A percentile compares a stretch with the other conserved stretches of the same genome.
These are phyloP conservation scores for Cladochytrium replicatum DNA, from an alignment of 192 early-diverging fungal genomes.

Conservation along the genomic window DNA sequence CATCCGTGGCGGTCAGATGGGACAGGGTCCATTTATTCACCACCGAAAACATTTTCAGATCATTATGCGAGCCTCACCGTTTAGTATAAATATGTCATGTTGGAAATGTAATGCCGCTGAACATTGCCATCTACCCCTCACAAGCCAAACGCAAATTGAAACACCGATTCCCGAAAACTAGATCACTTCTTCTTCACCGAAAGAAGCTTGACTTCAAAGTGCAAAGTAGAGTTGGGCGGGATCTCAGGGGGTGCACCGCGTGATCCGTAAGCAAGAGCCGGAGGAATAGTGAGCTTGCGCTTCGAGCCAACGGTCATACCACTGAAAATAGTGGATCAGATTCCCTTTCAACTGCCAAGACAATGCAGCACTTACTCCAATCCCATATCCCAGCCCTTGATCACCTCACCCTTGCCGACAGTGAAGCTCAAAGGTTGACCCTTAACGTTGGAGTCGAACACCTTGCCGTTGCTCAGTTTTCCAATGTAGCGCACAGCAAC, in stretches of 20 bases:
- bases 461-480: constrained; percentile 81
- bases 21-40: too few relatives aligned
- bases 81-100: too few relatives aligned
- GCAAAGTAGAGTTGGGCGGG: constrained; percentile 69
- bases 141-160: too few relatives aligned
- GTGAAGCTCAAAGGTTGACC: constrained; percentile 86
- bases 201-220: constrained; percentile 85
- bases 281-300: constrained; percentile 83
- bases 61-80: too few relatives aligned
- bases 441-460: constrained; percentile 90
- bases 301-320: constrained; percentile 91
- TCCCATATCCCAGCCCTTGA: constrained; percentile 94
- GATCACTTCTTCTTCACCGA: constrained; percentile 49
- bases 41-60: too few relatives aligned
- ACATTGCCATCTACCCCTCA: too few relatives aligned
- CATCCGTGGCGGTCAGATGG: too few relatives aligned
- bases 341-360: neutral
- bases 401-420: constrained; percentile 79
- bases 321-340: neutral
- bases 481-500: constrained; percentile 92
- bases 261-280: constrained; percentile 54
- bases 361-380: constrained; percentile 5
- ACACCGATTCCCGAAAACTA: too few relatives aligned
- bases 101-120: too few relatives aligned
- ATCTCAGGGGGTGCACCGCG: constrained; percentile 91